phyloP scores from a whole-genome alignment of 2,329 filamentous ascomycete species.

The Aspergillus piperis region DNA sequence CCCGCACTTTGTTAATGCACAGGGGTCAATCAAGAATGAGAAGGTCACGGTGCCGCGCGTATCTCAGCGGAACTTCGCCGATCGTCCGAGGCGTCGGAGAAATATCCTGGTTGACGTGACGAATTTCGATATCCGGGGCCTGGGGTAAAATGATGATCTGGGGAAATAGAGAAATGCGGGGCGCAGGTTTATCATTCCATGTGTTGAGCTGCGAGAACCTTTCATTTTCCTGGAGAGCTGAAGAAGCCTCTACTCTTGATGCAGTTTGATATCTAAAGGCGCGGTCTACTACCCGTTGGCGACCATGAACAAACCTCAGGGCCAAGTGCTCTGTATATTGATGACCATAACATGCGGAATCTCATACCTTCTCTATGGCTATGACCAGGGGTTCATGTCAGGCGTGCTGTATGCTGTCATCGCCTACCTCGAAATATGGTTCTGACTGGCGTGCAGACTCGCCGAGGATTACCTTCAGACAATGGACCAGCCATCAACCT shows the following conservation, averaged over 20 bases:
- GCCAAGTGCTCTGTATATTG: background rate
- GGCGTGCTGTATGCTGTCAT: background rate
- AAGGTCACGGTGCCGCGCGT: background rate
- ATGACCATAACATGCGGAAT: background rate
- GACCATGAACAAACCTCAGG: background rate
- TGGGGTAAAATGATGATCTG: background rate
- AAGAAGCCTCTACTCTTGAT: background rate
- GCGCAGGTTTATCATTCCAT: background rate
- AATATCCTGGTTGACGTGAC: background rate
- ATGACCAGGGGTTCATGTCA: constrained; percentile 7
- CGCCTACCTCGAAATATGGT: background rate
- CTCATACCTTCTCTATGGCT: background rate
- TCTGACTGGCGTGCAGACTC: background rate
- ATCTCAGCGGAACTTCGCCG: background rate
- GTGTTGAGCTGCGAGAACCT: background rate
- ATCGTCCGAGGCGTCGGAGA: background rate
- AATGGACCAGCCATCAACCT: background rate
- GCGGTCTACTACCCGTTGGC: background rate
- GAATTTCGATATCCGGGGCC: background rate
- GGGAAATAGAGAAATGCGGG: background rate
- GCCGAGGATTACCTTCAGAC: background rate
- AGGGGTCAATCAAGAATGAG: background rate
- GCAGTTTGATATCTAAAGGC: background rate
- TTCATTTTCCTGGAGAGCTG: background rate
- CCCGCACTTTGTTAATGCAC: background rate